Evolutionary conservation across 192 early-diverging fungal species (phyloP), one percentile per base, ranked within the genome.

Genomic region (Allomyces javanicus): DNA sequence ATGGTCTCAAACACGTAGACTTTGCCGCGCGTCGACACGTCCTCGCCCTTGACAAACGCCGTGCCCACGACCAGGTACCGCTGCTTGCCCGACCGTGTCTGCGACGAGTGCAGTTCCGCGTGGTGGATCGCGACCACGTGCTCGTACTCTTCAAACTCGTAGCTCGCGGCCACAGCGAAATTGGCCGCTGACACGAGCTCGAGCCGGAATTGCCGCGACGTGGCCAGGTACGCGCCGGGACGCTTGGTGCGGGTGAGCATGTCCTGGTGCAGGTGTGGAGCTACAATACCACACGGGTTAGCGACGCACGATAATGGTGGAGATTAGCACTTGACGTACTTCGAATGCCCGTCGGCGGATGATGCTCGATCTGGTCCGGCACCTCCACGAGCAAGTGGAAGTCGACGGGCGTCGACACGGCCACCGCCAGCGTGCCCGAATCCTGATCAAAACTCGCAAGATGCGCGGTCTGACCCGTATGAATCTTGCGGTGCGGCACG

Each of bases 1-100:
- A 95, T 89, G 45, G 97, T 82, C 61, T 99, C 96, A 70, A 88
- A 96, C 25, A 99, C 75, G 62, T 91, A 86, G 62, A 97, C 81
- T 80, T 89, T 78, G 67, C 96, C 96, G 55, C 90, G 80, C 72
- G 86, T 85, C 0, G 90, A 75, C 25, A 92, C 82, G 72, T 99
- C 96, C 75, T 99, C 96, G 43, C 92, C 90, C 61, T 88, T 78
- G 44, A 91, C 78, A 70, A 83, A 86, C 1, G 86, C 88, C 3
- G 96, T 99, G 6, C 89, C 92, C 26, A 95, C 83, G 9, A 85
- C 89, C 58, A 99, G 74, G 62, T 92, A 92, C 43, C 82, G 73
- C 65, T 95, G 94, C 50, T 87, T 74, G 4, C 95, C 96, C 23
- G 85, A 83, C 0, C 83, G 78, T 1, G 93, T 91, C 70, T 94